Conservation (phyloP, 305 asterid species). For the Fraxinus sp. region DNA sequence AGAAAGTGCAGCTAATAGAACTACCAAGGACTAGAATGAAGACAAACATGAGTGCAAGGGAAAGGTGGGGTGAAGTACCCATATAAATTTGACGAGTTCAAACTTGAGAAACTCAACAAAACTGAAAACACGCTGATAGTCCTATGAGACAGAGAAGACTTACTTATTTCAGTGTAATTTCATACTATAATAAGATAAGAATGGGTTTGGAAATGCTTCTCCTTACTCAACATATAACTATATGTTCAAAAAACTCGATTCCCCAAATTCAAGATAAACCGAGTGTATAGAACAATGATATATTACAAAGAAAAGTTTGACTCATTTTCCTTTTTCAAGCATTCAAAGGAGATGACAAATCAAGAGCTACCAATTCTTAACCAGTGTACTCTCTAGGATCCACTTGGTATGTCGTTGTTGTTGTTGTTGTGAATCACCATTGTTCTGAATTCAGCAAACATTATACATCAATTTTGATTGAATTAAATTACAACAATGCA, state of each 20-base stretch:
- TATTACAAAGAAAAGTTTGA: no score
- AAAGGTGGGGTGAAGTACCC: background rate
- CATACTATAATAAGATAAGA: background rate
- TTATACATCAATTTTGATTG: background rate
- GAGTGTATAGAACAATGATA: background rate
- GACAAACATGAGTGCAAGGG: no score
- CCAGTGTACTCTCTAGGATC: background rate
- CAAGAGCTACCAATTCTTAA: background rate
- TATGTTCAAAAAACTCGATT: background rate
- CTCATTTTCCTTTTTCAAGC: background rate
- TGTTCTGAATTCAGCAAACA: background rate
- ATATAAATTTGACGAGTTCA: background rate
- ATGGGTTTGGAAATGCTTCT: background rate
- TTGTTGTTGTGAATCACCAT: background rate
- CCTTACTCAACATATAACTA: no score
- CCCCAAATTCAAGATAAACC: background rate
- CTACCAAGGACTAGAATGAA: background rate
- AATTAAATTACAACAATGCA: background rate
- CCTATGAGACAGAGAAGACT: background rate
- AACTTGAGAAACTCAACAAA: background rate
- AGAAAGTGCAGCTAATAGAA: background rate
- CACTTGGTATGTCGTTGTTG: background rate
- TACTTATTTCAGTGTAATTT: no score
- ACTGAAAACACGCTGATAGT: background rate
- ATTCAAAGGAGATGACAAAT: background rate